Conservation (phyloP, 768 basidiomycete species). For the Hericium alpestre region DNA sequence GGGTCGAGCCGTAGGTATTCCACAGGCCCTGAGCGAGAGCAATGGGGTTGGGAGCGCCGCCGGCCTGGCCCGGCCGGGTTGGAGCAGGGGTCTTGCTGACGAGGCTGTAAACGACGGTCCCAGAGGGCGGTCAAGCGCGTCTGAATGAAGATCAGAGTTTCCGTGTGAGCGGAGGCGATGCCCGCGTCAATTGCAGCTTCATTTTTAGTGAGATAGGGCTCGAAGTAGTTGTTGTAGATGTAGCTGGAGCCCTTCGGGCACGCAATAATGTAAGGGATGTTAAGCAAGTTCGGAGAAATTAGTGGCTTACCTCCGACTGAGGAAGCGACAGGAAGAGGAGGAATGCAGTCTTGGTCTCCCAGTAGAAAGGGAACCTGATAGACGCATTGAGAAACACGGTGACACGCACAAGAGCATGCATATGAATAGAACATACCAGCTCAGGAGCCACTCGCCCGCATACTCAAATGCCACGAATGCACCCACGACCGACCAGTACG, state of each 20-base stretch:
- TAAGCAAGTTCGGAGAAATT: conserved; percentile 1
- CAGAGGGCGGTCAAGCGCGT: conserved; percentile 37
- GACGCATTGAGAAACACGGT: neutral
- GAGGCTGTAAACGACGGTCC: conserved; percentile 33
- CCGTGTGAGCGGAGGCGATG: conserved; percentile 43
- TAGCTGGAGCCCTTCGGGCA: conserved; percentile 50
- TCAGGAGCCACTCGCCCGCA: conserved; percentile 49
- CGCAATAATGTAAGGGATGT: neutral
- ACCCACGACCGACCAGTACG: conserved; percentile 59
- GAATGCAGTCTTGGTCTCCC: conserved; percentile 61
- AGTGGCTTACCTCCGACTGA: conserved; percentile 47
- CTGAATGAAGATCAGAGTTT: conserved; percentile 45
- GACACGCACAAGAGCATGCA: neutral
- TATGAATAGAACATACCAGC: conserved; percentile 37
- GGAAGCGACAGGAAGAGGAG: conserved; percentile 59
- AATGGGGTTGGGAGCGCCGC: conserved; percentile 4
- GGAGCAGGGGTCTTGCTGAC: conserved; percentile 29
- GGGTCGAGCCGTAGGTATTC: neutral
- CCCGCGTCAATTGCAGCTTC: conserved; percentile 52
- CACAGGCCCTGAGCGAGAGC: conserved; percentile 2
- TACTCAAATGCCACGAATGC: conserved; percentile 53
- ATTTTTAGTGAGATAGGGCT: conserved; percentile 50
- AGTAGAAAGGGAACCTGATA: conserved; percentile 65
- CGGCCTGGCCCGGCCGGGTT: conserved; percentile 10
- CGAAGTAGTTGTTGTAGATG: conserved; percentile 48